Evolutionary conservation across 768 basidiomycete genomes (phyloP).

Genomic region (Mycena metata): DNA sequence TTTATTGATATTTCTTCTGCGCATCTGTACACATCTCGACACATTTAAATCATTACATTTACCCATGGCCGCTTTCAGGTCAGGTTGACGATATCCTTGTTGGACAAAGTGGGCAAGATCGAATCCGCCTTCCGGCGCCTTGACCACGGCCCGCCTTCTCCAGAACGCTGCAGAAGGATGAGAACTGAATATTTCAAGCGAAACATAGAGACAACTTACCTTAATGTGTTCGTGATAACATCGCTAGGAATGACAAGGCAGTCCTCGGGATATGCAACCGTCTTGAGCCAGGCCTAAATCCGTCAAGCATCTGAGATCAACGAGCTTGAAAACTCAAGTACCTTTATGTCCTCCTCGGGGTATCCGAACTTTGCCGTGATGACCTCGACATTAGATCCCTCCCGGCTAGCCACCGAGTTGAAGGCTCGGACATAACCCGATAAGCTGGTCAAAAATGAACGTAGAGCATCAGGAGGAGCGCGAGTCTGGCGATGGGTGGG

Average conservation of each 20-base stretch:
- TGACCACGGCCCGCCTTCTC: conserved; percentile 84
- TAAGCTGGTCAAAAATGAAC: conserved; percentile 73
- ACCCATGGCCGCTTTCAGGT: conserved; percentile 47
- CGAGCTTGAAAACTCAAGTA: conserved; percentile 37
- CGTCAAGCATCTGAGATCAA: neutral
- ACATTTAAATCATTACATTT: conserved; percentile 14
- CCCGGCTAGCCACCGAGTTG: conserved; percentile 68
- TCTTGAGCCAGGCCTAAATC: conserved; percentile 83
- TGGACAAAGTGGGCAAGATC: conserved; percentile 69
- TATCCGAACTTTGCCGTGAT: conserved; percentile 87
- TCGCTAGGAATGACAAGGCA: conserved; percentile 73
- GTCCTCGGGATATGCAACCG: conserved; percentile 80
- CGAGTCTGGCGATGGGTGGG: conserved; percentile 76
- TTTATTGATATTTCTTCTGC: conserved; percentile 14
- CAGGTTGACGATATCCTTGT: conserved; percentile 65
- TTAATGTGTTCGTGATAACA: conserved; percentile 78
- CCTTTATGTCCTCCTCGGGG: conserved; percentile 84
- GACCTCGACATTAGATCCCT: conserved; percentile 75
- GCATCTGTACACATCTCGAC: conserved; percentile 28
- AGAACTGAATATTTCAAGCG: neutral
- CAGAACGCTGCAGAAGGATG: conserved; percentile 65
- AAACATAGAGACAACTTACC: conserved; percentile 56
- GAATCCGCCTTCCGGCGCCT: conserved; percentile 67
- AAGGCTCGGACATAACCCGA: conserved; percentile 78
- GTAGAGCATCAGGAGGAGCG: conserved; percentile 63